Evolutionary conservation across 495 filamentous ascomycete species (phyloP), one percentile per base, ranked within the genome.

Genomic region (Echria macrotheca): DNA sequence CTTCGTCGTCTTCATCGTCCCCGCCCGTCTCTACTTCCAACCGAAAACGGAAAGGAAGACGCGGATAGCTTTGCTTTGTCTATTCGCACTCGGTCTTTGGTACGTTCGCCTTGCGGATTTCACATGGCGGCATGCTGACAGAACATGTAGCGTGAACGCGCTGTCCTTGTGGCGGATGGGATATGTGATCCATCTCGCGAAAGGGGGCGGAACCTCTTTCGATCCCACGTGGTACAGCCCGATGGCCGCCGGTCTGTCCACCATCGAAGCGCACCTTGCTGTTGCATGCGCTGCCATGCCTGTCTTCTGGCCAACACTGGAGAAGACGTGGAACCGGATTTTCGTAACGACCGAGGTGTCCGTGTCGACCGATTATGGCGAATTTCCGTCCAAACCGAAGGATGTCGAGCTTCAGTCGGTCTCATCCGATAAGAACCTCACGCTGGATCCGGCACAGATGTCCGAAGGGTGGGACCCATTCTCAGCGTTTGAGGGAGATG

Each of bases 221-320:
- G 65, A 68, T 35, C 60, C 65, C 31, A 66, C 59, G 0, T 68
- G 60, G 58, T 66, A 63, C 39, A 49, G 33, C 17, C 57, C 65
- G 6, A 40, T 19, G 37, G 37, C 17, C 15, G n/a, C 17, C 5
- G 37, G 37, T 22, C 19, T 40, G 6, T 14, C 37, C 15, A 19
- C 4, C 23, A 19, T 40, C 19, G 37, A 40, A 22, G 17, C n/a
- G 6, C 37, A 40, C n/a, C 37, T 40, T 18, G 37, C 37, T n/a
- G 37, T 22, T 8, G 37, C 17, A 3, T 66, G 63, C 49, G 65
- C 59, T 24, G 64, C 58, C 39, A 43, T 68, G 8, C 65, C 65
- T 5, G 51, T 66, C 3, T 66, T 68, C 38, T 68, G 65, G 65
- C 37, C 37, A 10, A n/a, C 3, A 5, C n/a, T 40, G 11, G 17